Conservation (phyloP, 2,329 filamentous ascomycete species). For the Aspergillus tanneri region DNA sequence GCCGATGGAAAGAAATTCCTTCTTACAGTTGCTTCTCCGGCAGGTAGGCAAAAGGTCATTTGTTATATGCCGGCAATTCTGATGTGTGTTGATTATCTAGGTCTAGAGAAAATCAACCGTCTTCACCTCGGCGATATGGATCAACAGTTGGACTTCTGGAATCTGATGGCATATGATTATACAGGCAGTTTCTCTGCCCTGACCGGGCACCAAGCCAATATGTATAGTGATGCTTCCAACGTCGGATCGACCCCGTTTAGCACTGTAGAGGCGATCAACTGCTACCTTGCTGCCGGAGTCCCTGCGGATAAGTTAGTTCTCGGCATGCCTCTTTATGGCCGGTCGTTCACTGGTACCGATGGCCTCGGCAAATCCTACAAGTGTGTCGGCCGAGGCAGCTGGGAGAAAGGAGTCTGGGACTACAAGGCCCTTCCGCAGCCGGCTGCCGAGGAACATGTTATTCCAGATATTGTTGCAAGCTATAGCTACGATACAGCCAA, state of each 20-base stretch:
- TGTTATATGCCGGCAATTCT: neutral
- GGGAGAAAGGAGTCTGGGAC: neutral
- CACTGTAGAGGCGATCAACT: neutral
- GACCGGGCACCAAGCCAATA: slow-evolving; percentile 78
- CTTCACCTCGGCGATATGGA: slow-evolving; percentile 48
- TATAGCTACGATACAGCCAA: slow-evolving; percentile 67
- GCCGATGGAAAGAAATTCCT: slow-evolving; percentile 45
- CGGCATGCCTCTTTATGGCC: slow-evolving; percentile 1
- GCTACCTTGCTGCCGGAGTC: neutral
- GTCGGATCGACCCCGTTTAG: slow-evolving; percentile 47
- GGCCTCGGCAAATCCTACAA: neutral
- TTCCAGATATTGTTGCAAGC: slow-evolving; percentile 63
- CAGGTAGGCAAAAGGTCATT: slow-evolving; percentile 37
- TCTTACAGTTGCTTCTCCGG: slow-evolving; percentile 50
- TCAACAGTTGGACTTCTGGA: slow-evolving; percentile 52
- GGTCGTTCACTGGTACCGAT: neutral
- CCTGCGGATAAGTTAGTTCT: neutral
- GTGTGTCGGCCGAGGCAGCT: neutral
- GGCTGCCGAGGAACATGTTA: slow-evolving; percentile 62
- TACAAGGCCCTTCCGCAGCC: slow-evolving; percentile 59
- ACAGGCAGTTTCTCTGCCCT: slow-evolving; percentile 72
- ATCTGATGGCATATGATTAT: slow-evolving; percentile 83
- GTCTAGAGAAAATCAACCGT: slow-evolving; percentile 25
- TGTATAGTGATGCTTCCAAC: slow-evolving; percentile 63
- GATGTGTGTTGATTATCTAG: neutral